Evolutionary conservation across 768 basidiomycete species (phyloP).

Genomic region (Leccinum arenicola): DNA sequence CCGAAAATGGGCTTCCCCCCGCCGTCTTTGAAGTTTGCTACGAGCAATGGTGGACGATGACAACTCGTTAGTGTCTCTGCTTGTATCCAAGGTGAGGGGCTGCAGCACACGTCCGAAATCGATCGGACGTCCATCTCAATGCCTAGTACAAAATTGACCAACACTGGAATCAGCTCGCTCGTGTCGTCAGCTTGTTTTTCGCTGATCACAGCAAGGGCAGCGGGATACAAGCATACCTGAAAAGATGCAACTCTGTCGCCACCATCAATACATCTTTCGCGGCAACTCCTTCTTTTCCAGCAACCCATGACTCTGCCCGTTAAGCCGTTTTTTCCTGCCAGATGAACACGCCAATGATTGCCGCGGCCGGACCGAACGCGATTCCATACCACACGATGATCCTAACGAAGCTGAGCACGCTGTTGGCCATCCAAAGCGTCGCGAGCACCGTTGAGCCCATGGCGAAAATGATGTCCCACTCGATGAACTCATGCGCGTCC

Average conservation of each 20-base stretch:
- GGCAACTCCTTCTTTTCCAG: not conserved
- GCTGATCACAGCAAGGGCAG: not conserved
- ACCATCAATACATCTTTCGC: not conserved
- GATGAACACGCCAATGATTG: conserved; percentile 43
- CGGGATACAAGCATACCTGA: not conserved
- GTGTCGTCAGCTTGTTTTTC: not conserved
- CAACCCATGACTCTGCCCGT: conserved; percentile 1
- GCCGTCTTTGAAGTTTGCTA: no score
- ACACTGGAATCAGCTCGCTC: no score
- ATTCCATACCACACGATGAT: conserved; percentile 45
- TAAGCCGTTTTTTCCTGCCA: conserved; percentile 44
- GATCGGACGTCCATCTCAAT: no score
- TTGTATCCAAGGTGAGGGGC: no score
- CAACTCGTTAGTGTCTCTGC: no score
- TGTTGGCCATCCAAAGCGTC: conserved; percentile 49
- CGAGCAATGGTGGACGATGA: no score
- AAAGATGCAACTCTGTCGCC: not conserved
- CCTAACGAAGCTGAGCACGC: conserved; percentile 28
- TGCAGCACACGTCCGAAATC: no score
- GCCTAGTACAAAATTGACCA: no score
- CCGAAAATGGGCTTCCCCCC: no score
- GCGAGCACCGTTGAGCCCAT: conserved; percentile 40
- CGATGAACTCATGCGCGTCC: conserved; percentile 38
- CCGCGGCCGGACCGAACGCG: conserved; percentile 51
- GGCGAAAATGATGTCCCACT: conserved; percentile 49